These are phyloP conservation scores for Leccinum insigne DNA, from an alignment of 1,284 basidiomycete genomes.

Conservation along the genomic window DNA sequence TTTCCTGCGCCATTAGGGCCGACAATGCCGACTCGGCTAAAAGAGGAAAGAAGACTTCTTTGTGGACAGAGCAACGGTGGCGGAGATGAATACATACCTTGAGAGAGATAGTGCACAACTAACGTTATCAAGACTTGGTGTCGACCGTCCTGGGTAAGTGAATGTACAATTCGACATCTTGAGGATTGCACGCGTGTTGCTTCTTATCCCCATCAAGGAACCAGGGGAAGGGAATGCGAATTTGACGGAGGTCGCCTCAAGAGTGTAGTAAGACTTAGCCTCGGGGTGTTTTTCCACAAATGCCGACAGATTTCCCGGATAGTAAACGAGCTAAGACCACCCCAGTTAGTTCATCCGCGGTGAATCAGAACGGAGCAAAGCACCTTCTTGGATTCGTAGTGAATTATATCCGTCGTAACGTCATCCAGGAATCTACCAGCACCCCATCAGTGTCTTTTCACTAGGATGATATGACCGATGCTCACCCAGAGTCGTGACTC, in stretches of 20 bases:
- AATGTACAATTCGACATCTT: slow-evolving; percentile 94
- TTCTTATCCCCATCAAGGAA: slow-evolving; percentile 96
- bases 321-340: slow-evolving; percentile 78
- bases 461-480: slow-evolving; percentile 16
- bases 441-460: slow-evolving; percentile 13
- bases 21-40: slow-evolving; percentile 83
- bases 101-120: slow-evolving; percentile 94
- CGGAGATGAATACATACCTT: slow-evolving; percentile 51
- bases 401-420: slow-evolving; percentile 97
- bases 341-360: slow-evolving; percentile 21
- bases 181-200: slow-evolving; percentile 95
- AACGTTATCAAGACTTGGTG: slow-evolving; percentile 86
- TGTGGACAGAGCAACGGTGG: slow-evolving; percentile 19
- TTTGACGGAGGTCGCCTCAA: slow-evolving; percentile 94
- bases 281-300: slow-evolving; percentile 95
- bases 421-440: slow-evolving; percentile 86
- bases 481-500: slow-evolving; percentile 96
- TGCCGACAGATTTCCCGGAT: slow-evolving; percentile 90
- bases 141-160: slow-evolving; percentile 88
- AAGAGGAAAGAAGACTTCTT: slow-evolving; percentile 25
- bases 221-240: slow-evolving; percentile 98
- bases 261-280: slow-evolving; percentile 97
- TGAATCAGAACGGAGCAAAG: slow-evolving; percentile 14
- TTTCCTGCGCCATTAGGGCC: slow-evolving; percentile 96
- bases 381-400: slow-evolving; percentile 96